These are phyloP conservation scores for Aspergillus sp. DNA, from an alignment of 2,329 filamentous ascomycete genomes.

Conservation along the genomic window DNA sequence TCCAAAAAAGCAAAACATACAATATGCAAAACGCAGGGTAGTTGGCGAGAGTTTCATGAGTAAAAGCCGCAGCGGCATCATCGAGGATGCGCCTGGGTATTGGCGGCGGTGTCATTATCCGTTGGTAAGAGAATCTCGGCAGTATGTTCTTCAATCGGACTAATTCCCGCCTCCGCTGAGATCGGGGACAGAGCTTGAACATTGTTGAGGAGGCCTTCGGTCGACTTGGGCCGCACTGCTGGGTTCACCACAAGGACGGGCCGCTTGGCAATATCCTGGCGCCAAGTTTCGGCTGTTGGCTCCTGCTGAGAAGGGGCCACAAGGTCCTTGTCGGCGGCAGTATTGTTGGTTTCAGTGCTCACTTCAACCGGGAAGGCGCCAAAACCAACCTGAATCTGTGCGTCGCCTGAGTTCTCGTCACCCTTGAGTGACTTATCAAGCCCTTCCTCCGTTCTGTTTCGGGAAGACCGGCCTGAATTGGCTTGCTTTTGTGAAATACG, in stretches of 20 bases:
- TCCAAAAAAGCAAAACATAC: neutral
- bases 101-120: conserved; percentile 19
- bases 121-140: conserved; percentile 59
- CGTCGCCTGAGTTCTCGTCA: conserved; percentile 71
- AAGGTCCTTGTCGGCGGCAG: conserved; percentile 52
- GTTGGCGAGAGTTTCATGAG: conserved; percentile 5
- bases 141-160: conserved; percentile 31
- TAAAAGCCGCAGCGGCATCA: neutral
- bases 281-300: conserved; percentile 45
- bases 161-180: conserved; percentile 33
- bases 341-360: conserved; percentile 46
- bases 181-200: conserved; percentile 41
- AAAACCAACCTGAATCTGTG: conserved; percentile 64
- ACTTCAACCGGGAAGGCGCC: conserved; percentile 48
- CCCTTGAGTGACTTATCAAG: conserved; percentile 42
- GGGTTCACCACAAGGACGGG: conserved; percentile 64
- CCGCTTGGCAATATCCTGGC: conserved; percentile 54
- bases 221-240: conserved; percentile 58
- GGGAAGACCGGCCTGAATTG: conserved; percentile 32
- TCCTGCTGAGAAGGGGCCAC: conserved; percentile 21
- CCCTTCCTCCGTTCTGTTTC: conserved; percentile 52
- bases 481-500: conserved; percentile 45
- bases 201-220: conserved; percentile 59
- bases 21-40: neutral
- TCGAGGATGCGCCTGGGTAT: neutral